Evolutionary conservation across 306 rosid species (phyloP).

Genomic region (Myrica gale): DNA sequence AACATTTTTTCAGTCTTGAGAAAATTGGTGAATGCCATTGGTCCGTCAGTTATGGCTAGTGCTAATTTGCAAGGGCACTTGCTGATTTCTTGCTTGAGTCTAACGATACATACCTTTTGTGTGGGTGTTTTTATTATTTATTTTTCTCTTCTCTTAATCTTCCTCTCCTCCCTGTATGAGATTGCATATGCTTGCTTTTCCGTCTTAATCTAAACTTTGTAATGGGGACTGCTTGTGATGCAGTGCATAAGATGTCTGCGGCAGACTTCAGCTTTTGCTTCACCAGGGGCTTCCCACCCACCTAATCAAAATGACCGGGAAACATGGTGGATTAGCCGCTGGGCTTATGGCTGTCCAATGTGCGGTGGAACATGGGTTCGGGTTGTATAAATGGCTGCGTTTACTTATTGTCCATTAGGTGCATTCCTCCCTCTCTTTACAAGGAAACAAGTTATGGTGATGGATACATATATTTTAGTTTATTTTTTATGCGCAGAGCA

Average conservation of each 20-base stretch:
- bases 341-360: constrained; percentile 96
- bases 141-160: background rate
- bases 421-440: background rate
- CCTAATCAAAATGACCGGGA: constrained; percentile 60
- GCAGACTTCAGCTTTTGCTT: constrained; percentile 87
- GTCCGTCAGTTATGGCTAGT: background rate
- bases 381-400: constrained; percentile 59
- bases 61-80: background rate
- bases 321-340: constrained; percentile 96
- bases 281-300: constrained; percentile 54
- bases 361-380: constrained; percentile 99
- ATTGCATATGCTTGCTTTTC: background rate
- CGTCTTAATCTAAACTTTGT: constrained; percentile 8
- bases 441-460: background rate
- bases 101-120: background rate
- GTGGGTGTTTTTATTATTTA: background rate
- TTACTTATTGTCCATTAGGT: background rate
- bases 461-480: background rate
- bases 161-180: background rate
- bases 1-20: background rate
- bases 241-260: constrained; percentile 97
- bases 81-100: background rate
- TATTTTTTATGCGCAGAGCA: background rate
- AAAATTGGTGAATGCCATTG: background rate
- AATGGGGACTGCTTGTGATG: constrained; percentile 28